Conservation (phyloP, 1,139 yeast genomes). For the Hansenula lynferdii region DNA sequence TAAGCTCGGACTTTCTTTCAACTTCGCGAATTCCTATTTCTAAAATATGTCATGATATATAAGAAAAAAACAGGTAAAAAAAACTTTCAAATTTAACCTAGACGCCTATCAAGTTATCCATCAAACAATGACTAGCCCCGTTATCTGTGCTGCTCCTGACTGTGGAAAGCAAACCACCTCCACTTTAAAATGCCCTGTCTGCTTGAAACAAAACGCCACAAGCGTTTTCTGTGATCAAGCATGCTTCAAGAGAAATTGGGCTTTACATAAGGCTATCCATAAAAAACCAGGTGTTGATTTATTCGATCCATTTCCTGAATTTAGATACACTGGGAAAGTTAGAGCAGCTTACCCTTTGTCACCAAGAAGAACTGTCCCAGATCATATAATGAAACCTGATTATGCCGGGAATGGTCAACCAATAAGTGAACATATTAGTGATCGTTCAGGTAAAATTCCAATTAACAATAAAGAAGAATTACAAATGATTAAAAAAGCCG, state of each 20-base stretch:
- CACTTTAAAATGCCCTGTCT: conserved; percentile 83
- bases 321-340: conserved; percentile 65
- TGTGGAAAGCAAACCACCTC: conserved; percentile 83
- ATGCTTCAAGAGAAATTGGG: conserved; percentile 81
- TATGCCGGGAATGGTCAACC: conserved; percentile 84
- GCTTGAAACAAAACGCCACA: conserved; percentile 65
- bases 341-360: conserved; percentile 81
- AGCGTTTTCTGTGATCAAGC: conserved; percentile 76
- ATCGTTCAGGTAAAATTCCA: conserved; percentile 62
- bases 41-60: too few species aligned
- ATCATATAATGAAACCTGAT: conserved; percentile 71
- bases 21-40: too few species aligned
- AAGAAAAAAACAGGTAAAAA: too few species aligned
- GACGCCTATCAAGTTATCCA: too few species aligned
- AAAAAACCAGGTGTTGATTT: conserved; percentile 37
- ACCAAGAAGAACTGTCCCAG: conserved; percentile 67
- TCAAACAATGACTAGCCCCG: conserved; percentile 1
- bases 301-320: conserved; percentile 85
- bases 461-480: conserved; percentile 61
- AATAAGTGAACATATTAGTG: conserved; percentile 67
- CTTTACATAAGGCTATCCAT: conserved; percentile 47
- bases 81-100: too few species aligned
- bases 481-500: conserved; percentile 68
- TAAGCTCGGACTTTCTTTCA: too few species aligned
- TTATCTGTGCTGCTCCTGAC: conserved; percentile 49